Conservation (phyloP, 805 yeast species). For the Starmerella sirachaensis region DNA sequence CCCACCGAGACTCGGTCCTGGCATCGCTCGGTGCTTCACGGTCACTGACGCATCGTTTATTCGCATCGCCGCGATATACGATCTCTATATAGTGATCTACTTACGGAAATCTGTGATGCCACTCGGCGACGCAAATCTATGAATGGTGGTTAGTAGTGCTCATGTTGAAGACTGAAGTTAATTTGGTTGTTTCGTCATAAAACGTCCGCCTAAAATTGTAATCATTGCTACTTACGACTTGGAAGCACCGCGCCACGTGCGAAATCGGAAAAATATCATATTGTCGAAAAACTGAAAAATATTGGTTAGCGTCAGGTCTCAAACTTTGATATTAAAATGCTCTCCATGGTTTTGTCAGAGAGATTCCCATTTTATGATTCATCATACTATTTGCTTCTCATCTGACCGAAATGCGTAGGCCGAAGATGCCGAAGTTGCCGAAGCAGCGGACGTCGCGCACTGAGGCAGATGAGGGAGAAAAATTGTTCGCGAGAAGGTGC, state of each 20-base stretch:
- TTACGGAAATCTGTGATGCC: too few relatives aligned
- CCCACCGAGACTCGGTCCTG: too few relatives aligned
- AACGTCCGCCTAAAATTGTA: slow-evolving; percentile 27
- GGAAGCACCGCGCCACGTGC: neutral
- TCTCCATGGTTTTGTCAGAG: slow-evolving; percentile 29
- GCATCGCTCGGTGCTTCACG: too few relatives aligned
- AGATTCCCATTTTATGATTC: slow-evolving; percentile 28
- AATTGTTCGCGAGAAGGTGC: too few relatives aligned
- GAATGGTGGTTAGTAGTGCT: slow-evolving; percentile 21
- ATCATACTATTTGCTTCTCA: slow-evolving; percentile 16
- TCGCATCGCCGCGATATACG: too few relatives aligned
- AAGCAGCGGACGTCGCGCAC: too few relatives aligned
- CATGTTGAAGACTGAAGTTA: slow-evolving; percentile 31
- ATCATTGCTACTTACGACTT: slow-evolving; percentile 25
- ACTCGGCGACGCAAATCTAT: too few relatives aligned
- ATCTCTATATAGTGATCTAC: too few relatives aligned
- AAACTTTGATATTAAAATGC: slow-evolving; percentile 16
- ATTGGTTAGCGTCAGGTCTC: slow-evolving; percentile 18
- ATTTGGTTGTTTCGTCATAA: slow-evolving; percentile 23
- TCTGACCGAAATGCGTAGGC: neutral
- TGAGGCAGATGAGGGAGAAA: too few relatives aligned
- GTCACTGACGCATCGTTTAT: too few relatives aligned
- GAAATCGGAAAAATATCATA: neutral
- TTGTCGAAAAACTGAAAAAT: neutral
- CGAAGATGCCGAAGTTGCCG: too few relatives aligned